Conservation (phyloP, 768 basidiomycete genomes). For the Lactarius tabidus region DNA sequence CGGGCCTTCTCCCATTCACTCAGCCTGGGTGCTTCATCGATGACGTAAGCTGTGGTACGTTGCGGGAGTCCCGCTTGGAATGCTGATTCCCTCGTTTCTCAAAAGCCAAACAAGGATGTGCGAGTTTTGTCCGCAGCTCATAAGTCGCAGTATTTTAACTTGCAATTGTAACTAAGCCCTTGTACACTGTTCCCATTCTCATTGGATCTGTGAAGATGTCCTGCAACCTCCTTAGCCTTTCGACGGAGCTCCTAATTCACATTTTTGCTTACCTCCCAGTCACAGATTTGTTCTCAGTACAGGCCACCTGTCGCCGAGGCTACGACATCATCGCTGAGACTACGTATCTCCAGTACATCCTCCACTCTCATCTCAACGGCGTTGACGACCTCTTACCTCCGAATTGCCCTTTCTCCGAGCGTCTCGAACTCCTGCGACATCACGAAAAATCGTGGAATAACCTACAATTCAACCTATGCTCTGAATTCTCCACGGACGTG, state of each 20-base stretch:
- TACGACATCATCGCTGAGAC: slow-evolving; percentile 1
- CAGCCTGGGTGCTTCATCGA: not conserved
- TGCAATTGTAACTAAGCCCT: not conserved
- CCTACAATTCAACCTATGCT: not conserved
- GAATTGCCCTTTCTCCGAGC: slow-evolving; percentile 9
- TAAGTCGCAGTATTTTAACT: too few relatives aligned
- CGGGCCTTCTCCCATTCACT: too few relatives aligned
- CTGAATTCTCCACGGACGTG: not conserved
- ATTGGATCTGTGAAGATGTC: not conserved
- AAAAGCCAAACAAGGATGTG: not conserved
- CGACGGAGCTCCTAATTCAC: slow-evolving; percentile 15
- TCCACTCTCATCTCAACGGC: slow-evolving; percentile 7
- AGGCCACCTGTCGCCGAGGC: slow-evolving; percentile 10
- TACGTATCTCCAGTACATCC: slow-evolving; percentile 12
- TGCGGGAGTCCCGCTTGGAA: not conserved
- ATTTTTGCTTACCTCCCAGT: slow-evolving; percentile 11
- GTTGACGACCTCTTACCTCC: slow-evolving; percentile 13
- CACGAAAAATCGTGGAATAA: slow-evolving; percentile 16
- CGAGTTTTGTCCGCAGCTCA: not conserved
- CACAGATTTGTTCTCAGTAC: slow-evolving; percentile 6
- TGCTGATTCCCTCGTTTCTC: not conserved
- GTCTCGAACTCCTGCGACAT: slow-evolving; percentile 8
- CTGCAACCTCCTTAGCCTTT: slow-evolving; percentile 3
- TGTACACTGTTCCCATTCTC: not conserved
- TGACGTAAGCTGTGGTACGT: not conserved